These are phyloP conservation scores for Plectosphaerella cucumerina DNA, from an alignment of 2,329 filamentous ascomycete genomes.

Conservation along the genomic window DNA sequence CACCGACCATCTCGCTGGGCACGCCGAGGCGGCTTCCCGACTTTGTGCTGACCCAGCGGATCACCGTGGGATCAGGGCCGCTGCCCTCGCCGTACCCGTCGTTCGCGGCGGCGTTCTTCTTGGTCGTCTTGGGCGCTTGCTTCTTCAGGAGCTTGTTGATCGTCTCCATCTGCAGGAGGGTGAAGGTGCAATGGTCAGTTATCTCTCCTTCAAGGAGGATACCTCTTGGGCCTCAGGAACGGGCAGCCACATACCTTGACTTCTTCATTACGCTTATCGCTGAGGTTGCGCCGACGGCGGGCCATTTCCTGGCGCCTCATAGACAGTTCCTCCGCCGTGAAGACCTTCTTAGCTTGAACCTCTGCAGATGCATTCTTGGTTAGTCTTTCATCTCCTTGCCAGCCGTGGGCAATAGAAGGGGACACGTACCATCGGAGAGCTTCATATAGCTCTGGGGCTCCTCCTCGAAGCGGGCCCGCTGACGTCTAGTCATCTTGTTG, in stretches of 20 bases:
- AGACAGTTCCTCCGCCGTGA: conserved; percentile 57
- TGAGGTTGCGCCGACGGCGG: conserved; percentile 56
- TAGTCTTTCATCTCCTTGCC: not conserved
- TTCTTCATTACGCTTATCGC: conserved; percentile 61
- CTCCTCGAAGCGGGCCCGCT: conserved; percentile 56
- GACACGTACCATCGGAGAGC: conserved; percentile 50
- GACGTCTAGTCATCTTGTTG: conserved; percentile 57
- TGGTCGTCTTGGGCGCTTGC: conserved; percentile 71
- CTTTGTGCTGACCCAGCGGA: conserved; percentile 68
- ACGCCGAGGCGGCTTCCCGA: conserved; percentile 60
- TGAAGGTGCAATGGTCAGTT: too few relatives aligned
- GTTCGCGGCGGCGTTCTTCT: conserved; percentile 43
- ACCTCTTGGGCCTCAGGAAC: not conserved
- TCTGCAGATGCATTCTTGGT: conserved; percentile 31
- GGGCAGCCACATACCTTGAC: conserved; percentile 47
- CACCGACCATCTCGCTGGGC: conserved; percentile 63
- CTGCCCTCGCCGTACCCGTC: conserved; percentile 42
- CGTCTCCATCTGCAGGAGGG: conserved; percentile 66
- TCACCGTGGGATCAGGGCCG: conserved; percentile 56
- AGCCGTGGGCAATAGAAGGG: not conserved
- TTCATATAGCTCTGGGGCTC: conserved; percentile 53
- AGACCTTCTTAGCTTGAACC: conserved; percentile 60
- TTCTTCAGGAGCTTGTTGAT: conserved; percentile 89
- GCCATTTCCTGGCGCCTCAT: conserved; percentile 62
- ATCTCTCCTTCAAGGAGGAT: too few relatives aligned